These are phyloP conservation scores for Rosellinia necatrix DNA, from an alignment of 2,329 filamentous ascomycete species.

Conservation along the genomic window DNA sequence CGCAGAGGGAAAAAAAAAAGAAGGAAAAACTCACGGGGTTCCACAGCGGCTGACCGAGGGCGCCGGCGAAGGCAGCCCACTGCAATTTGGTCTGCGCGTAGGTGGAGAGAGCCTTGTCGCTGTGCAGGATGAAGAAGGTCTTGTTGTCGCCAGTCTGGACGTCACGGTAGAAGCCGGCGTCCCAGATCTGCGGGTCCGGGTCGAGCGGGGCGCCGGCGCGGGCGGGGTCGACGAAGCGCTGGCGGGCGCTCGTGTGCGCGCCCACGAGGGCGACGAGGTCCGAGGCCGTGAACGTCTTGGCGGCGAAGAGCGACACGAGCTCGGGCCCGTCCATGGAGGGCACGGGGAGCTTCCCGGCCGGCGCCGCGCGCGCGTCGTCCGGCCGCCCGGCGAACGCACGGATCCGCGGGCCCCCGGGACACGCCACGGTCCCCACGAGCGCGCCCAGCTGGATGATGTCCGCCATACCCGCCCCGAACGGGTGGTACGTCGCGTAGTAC, in stretches of 20 bases:
- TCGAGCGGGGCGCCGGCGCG: conserved; percentile 50
- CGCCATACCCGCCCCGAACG: conserved; percentile 51
- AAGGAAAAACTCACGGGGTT: conserved; percentile 32
- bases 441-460: conserved; percentile 59
- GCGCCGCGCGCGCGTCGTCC: conserved; percentile 48
- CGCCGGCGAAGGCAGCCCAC: conserved; percentile 35
- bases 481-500: conserved; percentile 47
- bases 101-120: conserved; percentile 37
- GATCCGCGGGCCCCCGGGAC: conserved; percentile 57
- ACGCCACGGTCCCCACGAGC: conserved; percentile 53
- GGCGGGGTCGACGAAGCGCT: conserved; percentile 49
- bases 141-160: conserved; percentile 40
- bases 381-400: conserved; percentile 54
- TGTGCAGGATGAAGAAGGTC: conserved; percentile 42
- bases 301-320: conserved; percentile 52
- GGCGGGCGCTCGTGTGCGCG: conserved; percentile 55
- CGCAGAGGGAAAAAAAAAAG: background rate
- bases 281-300: conserved; percentile 54
- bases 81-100: conserved; percentile 28
- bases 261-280: conserved; percentile 60
- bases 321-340: conserved; percentile 46
- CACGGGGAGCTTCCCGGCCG: conserved; percentile 51
- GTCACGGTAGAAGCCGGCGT: conserved; percentile 54
- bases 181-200: conserved; percentile 54
- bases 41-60: conserved; percentile 30